Evolutionary conservation across 148 eudicot species (phyloP).

Genomic region (Dianthus caryophyllus): DNA sequence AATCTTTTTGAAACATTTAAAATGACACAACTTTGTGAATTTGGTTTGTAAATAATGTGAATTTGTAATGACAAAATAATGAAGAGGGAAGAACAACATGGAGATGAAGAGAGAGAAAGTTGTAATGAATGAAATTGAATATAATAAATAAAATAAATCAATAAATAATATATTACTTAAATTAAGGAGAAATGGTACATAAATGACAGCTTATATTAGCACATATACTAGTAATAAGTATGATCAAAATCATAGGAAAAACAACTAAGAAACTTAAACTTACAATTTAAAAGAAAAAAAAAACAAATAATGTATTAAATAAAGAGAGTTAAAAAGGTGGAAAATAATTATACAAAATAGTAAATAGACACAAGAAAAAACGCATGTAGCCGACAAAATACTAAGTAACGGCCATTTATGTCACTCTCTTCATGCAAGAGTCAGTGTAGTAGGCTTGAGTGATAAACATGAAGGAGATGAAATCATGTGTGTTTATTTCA

Average conservation of each 20-base stretch:
- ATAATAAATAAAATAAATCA: too few species aligned
- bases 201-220: constrained; percentile 27
- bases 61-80: constrained; percentile 44
- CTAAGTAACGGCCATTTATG: constrained; percentile 26
- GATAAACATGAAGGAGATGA: neutral
- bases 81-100: constrained; percentile 22
- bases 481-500: too few species aligned
- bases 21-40: constrained; percentile 23
- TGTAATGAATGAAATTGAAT: neutral
- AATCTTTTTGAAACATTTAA: too few species aligned
- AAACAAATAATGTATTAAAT: neutral
- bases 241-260: constrained; percentile 18
- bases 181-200: too few species aligned
- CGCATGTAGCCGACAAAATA: constrained; percentile 26
- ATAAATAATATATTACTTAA: too few species aligned
- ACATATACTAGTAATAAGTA: too few species aligned
- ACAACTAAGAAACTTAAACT: constrained; percentile 13
- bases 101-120: neutral
- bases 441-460: neutral
- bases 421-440: constrained; percentile 1
- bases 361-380: constrained; percentile 1
- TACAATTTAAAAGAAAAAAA: constrained; percentile 5
- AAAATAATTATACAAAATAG: constrained; percentile 7
- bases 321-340: neutral
- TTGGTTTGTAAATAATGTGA: constrained; percentile 21